Evolutionary conservation across 441 rosid genomes (phyloP), one percentile per base, ranked within the genome.

Genomic region (Aquilaria agallochum): DNA sequence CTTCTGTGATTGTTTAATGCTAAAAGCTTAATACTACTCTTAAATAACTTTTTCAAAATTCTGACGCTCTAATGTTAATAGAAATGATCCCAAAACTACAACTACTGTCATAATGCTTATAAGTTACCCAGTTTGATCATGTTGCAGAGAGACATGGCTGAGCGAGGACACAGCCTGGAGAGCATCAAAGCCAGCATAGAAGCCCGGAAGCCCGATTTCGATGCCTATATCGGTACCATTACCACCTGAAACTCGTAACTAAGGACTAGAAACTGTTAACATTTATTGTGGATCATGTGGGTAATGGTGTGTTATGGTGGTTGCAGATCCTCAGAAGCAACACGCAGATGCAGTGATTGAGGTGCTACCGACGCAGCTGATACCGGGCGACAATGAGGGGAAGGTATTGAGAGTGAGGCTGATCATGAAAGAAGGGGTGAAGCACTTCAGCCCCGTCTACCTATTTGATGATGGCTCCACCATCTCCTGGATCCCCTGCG

Each of bases 161-260:
- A 94, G 79, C 75, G 99, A 79, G 97, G 99, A 31, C 99, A 94
- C 83, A 94, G 97, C 60, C 87, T 94, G 44, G 99, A 94, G 74
- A 91, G 97, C 80, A 91, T 94, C 74, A 91, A 84, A 70, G 96
- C 97, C 1, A 94, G 99, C 74, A 94, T 94, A 14, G 95, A 91
- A 78, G 96, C 99, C 2, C 67, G 99, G 57, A 91, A 91, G 65
- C 96, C 99, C 0, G 99, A 94, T 59, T 94, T 91, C 47, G 99
- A 94, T 68, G 99, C 99, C 14, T 91, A 80, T 73, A 91, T 94
- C 3, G 99, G 99, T 94, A 85, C 33, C 49, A 31, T 15, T 44
- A 20, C 27, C 13, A 15, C n/a, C 1, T 5, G n/a, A 34, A 31
- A 47, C 31, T 44, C 20, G 46, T 46, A 14, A 31, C 14, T 27